Evolutionary conservation across 331 rosid species (phyloP), one percentile per base, ranked within the genome.

Genomic region (Telfairia occidentalis): DNA sequence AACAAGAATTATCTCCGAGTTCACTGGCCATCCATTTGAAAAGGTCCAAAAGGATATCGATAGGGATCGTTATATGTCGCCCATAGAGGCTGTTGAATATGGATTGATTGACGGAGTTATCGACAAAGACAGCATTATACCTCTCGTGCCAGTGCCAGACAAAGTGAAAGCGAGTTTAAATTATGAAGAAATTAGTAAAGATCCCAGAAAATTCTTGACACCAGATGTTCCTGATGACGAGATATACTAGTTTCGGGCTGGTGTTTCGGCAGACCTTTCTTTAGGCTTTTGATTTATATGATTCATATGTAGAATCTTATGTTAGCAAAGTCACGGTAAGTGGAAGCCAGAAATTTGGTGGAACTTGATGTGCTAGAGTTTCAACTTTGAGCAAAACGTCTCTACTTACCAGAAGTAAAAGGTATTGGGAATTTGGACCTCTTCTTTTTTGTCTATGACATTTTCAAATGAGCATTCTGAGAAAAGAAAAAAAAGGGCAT

Each of bases 81-180:
- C 97, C 42, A 94, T 91, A 54, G 97, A 91, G 83, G 98, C 90
- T 6, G 97, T 91, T 70, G 97, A 94, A 72, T 91, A 90, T 86
- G 98, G 97, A 88, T 81, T 91, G n/a, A 82, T 88, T 30, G 96
- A 91, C 58, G 96, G 92, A 29, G 97, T 94, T 24, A 91, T 94
- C 15, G 96, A 94, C 40, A 81, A 82, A 58, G 97, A 90, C 29
- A 86, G 82, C 80, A 87, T 94, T 78, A 84, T 94, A 76, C 96
- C 97, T 79, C 89, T 91, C 24, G 12, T 46, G 76, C 97, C 97
- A 24, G 92, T 89, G 37, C 98, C 96, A 11, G 97, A 91, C 40
- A 85, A 71, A 76, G 92, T 90, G 79, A 87, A 86, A 73, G 34
- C 84, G 4, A 76, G 87, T 21, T 60, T 85, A 24, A 84, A 78